Evolutionary conservation across 2,329 filamentous ascomycete species (phyloP).

Genomic region (Teratosphaeria destructans): DNA sequence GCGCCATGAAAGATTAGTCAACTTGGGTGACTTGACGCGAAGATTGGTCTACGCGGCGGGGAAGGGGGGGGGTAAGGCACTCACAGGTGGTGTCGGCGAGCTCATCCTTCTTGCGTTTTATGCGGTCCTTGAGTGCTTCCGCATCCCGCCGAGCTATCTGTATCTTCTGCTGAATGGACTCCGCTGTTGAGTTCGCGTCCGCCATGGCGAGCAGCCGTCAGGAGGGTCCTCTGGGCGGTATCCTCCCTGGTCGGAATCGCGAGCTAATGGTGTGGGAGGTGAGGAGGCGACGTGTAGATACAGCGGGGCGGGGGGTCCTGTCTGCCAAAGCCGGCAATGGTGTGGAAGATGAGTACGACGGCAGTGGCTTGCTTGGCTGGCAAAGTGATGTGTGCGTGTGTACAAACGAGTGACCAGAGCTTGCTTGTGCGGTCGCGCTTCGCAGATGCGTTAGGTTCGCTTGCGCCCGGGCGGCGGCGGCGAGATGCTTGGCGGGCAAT

Average conservation of each 20-base stretch:
- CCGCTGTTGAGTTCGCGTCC: constrained; percentile 35
- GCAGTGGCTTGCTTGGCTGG: neutral
- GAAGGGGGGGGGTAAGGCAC: constrained; percentile 31
- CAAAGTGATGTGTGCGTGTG: neutral
- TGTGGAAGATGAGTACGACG: neutral
- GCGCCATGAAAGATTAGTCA: constrained; percentile 14
- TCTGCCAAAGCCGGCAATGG: neutral
- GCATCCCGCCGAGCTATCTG: constrained; percentile 96
- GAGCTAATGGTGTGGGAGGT: neutral
- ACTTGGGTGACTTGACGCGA: neutral
- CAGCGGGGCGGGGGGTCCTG: neutral
- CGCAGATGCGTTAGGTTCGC: constrained; percentile 2
- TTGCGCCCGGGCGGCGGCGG: neutral
- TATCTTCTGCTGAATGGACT: constrained; percentile 53
- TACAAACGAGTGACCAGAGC: neutral
- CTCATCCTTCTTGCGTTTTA: constrained; percentile 99
- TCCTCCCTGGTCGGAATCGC: constrained; percentile 6
- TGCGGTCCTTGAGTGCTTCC: constrained; percentile 93
- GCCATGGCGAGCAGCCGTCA: constrained; percentile 29
- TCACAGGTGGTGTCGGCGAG: constrained; percentile 94
- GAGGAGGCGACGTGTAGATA: neutral
- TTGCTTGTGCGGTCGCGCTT: constrained; percentile 3
- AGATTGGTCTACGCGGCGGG: neutral
- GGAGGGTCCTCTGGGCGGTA: constrained; percentile 9
- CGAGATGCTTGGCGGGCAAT: neutral